These are phyloP conservation scores for Nakaseomyces delphensis DNA, from an alignment of 1,139 yeast species.

Conservation along the genomic window DNA sequence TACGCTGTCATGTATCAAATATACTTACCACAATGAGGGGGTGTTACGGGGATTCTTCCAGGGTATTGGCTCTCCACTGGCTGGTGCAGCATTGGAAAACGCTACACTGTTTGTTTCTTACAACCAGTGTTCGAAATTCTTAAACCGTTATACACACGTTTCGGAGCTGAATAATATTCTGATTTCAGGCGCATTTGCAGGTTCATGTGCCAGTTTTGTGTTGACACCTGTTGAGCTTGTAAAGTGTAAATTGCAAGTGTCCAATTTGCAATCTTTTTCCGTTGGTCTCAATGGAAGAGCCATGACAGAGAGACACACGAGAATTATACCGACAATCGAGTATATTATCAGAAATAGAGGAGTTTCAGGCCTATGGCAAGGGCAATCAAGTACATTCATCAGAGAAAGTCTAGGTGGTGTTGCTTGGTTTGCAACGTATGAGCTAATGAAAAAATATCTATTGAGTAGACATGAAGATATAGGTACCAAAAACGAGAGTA, in stretches of 20 bases:
- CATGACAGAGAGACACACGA: conserved; percentile 16
- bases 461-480: conserved; percentile 22
- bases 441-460: conserved; percentile 41
- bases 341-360: conserved; percentile 47
- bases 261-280: conserved; percentile 31
- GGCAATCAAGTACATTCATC: conserved; percentile 73
- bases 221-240: conserved; percentile 84
- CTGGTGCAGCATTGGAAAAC: conserved; percentile 84
- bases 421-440: conserved; percentile 90
- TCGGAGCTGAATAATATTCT: conserved; percentile 39
- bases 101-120: conserved; percentile 63
- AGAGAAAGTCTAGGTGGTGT: conserved; percentile 89
- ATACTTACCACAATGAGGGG: conserved; percentile 63
- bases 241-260: conserved; percentile 83
- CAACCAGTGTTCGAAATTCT: conserved; percentile 38
- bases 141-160: conserved; percentile 24
- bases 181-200: conserved; percentile 71
- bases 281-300: background rate
- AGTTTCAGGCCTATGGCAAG: conserved; percentile 64
- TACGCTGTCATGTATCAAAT: conserved; percentile 42
- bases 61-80: conserved; percentile 71
- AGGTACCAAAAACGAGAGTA: conserved; percentile 25
- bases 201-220: conserved; percentile 73
- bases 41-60: conserved; percentile 47
- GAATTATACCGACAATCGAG: conserved; percentile 36